Percentiles rank a stretch among this genome's conserved stretches.
Evolutionary conservation across 306 rosid species (phyloP).

Genomic region (Vicia sativa): DNA sequence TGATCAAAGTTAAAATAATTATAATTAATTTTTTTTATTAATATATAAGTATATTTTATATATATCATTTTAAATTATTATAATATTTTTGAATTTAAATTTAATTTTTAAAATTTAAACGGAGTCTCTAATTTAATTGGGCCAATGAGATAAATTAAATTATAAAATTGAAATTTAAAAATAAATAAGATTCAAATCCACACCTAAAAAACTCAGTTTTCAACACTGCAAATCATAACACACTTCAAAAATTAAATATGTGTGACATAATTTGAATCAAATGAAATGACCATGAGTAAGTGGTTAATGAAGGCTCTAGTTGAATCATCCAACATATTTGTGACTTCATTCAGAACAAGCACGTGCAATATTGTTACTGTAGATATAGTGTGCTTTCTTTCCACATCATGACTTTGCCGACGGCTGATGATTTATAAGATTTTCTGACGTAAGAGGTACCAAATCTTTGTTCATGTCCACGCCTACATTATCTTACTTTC

Average conservation of each 20-base stretch:
- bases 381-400: constrained; percentile 16
- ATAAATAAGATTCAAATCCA: too few relatives aligned
- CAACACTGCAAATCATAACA: too few relatives aligned
- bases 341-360: constrained; percentile 6
- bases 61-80: too few relatives aligned
- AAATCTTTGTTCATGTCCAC: constrained; percentile 36
- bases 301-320: not conserved
- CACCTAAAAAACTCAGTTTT: too few relatives aligned
- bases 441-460: constrained; percentile 32
- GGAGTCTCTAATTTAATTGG: too few relatives aligned
- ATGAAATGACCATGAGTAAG: constrained; percentile 11
- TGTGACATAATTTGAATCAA: not conserved
- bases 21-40: too few relatives aligned
- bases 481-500: constrained; percentile 24
- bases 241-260: not conserved
- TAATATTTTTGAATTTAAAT: too few relatives aligned
- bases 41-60: too few relatives aligned
- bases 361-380: constrained; percentile 32
- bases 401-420: constrained; percentile 26
- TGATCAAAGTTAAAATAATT: too few relatives aligned
- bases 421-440: constrained; percentile 37
- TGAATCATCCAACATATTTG: not conserved
- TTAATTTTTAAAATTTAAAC: too few relatives aligned
- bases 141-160: too few relatives aligned
- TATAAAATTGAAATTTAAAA: too few relatives aligned